Conservation (phyloP, 2,329 filamentous ascomycete genomes). For the Grosmannia penicillata region DNA sequence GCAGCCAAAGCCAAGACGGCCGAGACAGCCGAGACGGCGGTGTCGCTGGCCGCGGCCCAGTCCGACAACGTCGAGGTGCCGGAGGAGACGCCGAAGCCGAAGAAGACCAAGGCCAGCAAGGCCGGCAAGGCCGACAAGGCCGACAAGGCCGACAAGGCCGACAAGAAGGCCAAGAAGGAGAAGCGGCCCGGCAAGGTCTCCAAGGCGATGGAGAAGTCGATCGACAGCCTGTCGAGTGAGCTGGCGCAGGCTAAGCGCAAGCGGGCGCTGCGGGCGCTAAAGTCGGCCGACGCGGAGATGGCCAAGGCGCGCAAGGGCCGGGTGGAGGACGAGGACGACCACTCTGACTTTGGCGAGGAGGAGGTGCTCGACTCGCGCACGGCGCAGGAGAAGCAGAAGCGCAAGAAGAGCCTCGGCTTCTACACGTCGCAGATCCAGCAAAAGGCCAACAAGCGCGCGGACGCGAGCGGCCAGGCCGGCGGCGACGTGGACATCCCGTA, state of each 20-base stretch:
- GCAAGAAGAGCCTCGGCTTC: conserved; percentile 88
- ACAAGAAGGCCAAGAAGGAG: conserved; percentile 16
- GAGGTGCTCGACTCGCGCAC: conserved; percentile 61
- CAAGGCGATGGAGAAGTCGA: conserved; percentile 51
- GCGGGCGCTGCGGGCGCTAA: conserved; percentile 14
- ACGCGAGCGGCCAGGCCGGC: conserved; percentile 57
- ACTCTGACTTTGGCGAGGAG: conserved; percentile 91
- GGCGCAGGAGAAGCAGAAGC: conserved; percentile 72
- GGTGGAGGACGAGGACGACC: conserved; percentile 30
- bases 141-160: conserved; percentile 2
- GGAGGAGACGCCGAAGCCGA: not conserved
- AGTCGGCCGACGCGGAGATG: too few species aligned
- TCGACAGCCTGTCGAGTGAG: conserved; percentile 56
- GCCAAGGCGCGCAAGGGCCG: not conserved
- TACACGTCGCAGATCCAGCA: conserved; percentile 97
- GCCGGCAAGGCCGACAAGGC: conserved; percentile 8
- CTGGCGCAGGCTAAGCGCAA: conserved; percentile 32
- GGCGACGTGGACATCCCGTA: conserved; percentile 77
- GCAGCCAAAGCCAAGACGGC: not conserved
- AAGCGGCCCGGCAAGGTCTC: conserved; percentile 24
- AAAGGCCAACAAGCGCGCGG: conserved; percentile 74
- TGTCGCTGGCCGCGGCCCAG: too few species aligned
- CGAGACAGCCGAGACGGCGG: not conserved
- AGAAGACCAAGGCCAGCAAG: conserved; percentile 1
- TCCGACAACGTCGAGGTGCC: too few species aligned